A percentile compares a stretch with the other conserved stretches of the same genome.
These are phyloP conservation scores for Penicillium sp. DNA, from an alignment of 2,329 filamentous ascomycete species.

Conservation along the genomic window DNA sequence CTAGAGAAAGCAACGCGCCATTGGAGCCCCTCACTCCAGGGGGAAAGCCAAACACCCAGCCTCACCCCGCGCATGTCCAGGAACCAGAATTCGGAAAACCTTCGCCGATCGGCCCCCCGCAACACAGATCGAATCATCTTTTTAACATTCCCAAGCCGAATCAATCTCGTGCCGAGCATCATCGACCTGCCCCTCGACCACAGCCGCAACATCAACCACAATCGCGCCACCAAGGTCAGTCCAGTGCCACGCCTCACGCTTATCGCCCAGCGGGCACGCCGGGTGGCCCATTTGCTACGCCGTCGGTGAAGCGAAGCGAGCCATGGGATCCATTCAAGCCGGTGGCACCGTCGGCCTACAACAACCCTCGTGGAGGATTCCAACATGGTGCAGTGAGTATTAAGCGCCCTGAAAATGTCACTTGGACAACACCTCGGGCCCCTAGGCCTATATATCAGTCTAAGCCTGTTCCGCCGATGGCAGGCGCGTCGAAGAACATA, in stretches of 20 bases:
- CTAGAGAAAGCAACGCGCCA: conserved; percentile 51
- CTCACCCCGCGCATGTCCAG: conserved; percentile 35
- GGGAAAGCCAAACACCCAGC: conserved; percentile 36
- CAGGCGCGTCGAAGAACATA: conserved; percentile 44
- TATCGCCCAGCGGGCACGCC: conserved; percentile 22
- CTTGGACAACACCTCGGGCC: conserved; percentile 50
- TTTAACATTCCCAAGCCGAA: conserved; percentile 55
- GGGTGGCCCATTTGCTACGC: conserved; percentile 14
- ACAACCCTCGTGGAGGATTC: conserved; percentile 32
- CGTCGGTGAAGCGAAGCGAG: conserved; percentile 29
- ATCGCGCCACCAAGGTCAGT: conserved; percentile 9
- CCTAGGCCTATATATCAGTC: conserved; percentile 55
- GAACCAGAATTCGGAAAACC: conserved; percentile 59
- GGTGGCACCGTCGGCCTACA: conserved; percentile 38
- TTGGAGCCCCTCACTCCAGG: conserved; percentile 33
- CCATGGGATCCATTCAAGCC: conserved; percentile 43
- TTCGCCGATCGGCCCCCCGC: conserved; percentile 51
- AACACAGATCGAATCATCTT: conserved; percentile 45
- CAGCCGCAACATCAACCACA: conserved; percentile 16
- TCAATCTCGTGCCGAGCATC: conserved; percentile 51
- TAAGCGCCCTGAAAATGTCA: conserved; percentile 49
- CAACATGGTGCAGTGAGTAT: conserved; percentile 42
- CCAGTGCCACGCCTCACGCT: conserved; percentile 11
- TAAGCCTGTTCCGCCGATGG: conserved; percentile 39
- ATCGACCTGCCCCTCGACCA: conserved; percentile 35